Conservation (phyloP, 257 asterid genomes). For the Ocimum tenuiflorum region DNA sequence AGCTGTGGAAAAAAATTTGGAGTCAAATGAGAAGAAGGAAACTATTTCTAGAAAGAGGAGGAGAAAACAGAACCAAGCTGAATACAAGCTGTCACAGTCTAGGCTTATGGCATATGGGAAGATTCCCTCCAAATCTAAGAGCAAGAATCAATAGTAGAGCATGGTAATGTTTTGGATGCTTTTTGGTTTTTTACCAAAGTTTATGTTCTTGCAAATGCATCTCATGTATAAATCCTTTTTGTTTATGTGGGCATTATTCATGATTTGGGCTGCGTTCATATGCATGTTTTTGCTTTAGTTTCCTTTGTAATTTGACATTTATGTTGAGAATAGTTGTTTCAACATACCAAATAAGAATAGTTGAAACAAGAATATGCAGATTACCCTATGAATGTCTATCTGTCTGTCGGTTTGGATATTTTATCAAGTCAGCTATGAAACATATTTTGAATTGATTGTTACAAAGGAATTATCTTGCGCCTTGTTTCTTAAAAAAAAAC, state of each 20-base stretch:
- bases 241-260: too few relatives aligned
- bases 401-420: neutral
- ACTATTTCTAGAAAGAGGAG: constrained; percentile 35
- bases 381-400: too few relatives aligned
- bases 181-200: neutral
- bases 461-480: neutral
- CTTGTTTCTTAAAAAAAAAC: neutral
- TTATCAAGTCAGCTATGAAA: neutral
- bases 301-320: neutral
- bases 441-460: neutral
- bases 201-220: too few relatives aligned
- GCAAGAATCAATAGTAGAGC: constrained; percentile 35
- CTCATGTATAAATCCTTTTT: too few relatives aligned
- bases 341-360: neutral
- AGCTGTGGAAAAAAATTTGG: constrained; percentile 21
- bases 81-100: constrained; percentile 32
- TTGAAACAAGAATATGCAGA: neutral
- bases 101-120: constrained; percentile 61
- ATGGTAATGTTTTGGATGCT: neutral
- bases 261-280: neutral
- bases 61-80: constrained; percentile 51
- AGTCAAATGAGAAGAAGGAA: constrained; percentile 3
- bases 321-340: neutral
- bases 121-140: constrained; percentile 42
- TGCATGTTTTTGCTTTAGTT: neutral